Evolutionary conservation across 1,284 basidiomycete species (phyloP), one percentile per base, ranked within the genome.

Genomic region (Rhodotorula sp.): DNA sequence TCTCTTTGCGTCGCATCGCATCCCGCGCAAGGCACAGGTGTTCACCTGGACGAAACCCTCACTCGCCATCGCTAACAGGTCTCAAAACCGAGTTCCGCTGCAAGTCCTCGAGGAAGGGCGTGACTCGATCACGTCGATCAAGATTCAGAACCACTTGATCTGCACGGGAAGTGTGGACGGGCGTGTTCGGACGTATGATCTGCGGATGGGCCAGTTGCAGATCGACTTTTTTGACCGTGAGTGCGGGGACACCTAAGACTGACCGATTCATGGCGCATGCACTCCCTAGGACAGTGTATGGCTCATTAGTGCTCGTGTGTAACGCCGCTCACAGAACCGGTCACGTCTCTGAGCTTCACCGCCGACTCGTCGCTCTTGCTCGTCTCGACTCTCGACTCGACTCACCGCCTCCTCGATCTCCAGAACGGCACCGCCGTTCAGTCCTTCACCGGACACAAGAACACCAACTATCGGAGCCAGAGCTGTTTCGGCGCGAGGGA

Each of bases 131-230:
- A 93, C 94, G 75, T 86, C 89, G 15, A 81, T 99, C n/a, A 73
- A 70, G 81, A 89, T 83, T 81, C 91, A 75, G 84, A 85, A 38
- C 79, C 85, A 52, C 86, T 78, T 85, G 68, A 86, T 98, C 74
- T 84, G 90, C 57, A 86, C 92, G 0, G 92, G 92, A 2, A 93
- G 91, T 0, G 89, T 95, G 3, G 97, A 99, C 76, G 95, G 97
- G 1, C 85, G 90, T 77, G 87, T 97, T 48, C 87, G 97, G 31
- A 91, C 90, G 1, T 98, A 98, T 81, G 97, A 99, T 81, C 83
- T 99, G 47, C 88, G 95, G 60, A 92, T 90, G 83, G 97, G 97
- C 31, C 87, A 94, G 80, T 82, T 97, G 43, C 87, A 89, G 6
- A 85, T 89, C 60, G 97, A 99, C 81, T 93, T 89, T 77, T 86